Evolutionary conservation across 2,329 filamentous ascomycete genomes (phyloP), one percentile per base, ranked within the genome.

Genomic region (Talaromyces sp.): DNA sequence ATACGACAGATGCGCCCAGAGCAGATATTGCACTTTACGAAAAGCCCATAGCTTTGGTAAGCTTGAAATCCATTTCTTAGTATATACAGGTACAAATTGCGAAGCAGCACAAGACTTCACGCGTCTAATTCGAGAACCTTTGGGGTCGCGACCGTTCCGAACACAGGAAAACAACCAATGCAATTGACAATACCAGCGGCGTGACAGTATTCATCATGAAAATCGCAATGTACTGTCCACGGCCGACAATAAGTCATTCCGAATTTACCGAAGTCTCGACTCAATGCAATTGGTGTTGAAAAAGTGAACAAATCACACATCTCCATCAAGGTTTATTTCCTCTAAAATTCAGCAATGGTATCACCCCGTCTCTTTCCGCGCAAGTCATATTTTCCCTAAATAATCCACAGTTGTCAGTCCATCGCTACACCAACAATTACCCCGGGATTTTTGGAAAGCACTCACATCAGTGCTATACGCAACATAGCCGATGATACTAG

Each of bases 291-390:
- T 41, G 54, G 8, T 3, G 27, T 19, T n/a, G 35, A 19, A 14
- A 33, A 37, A 22, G 9, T 37, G n/a, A 56, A 39, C 31, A 5
- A 37, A 54, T 37, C 50, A 54, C 31, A 14, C 31, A 35, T 3
- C 50, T 2, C 9, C 16, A 13, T 35, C 8, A 33, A 10, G 1
- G 4, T 1, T 2, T 5, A 45, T 41, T n/a, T 27, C n/a, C 50
- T 58, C 60, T 81, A 98, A 78, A 86, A 94, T 80, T 98, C 93
- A 63, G 83, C 82, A 73, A 96, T 85, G n/a, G 89, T 84, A 75
- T 98, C 94, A 63, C 92, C 93, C 79, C 87, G 90, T 78, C 91
- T 86, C 89, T 98, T 98, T 65, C 89, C 94, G 71, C 93, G 87
- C 71, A 97, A 78, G 58, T 96, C 86, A 78, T 83, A 96, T 75